Percentiles rank a stretch among this genome's conserved stretches.
Evolutionary conservation across 148 eudicot species (phyloP).

Genomic region (Rhododendron ovatum): DNA sequence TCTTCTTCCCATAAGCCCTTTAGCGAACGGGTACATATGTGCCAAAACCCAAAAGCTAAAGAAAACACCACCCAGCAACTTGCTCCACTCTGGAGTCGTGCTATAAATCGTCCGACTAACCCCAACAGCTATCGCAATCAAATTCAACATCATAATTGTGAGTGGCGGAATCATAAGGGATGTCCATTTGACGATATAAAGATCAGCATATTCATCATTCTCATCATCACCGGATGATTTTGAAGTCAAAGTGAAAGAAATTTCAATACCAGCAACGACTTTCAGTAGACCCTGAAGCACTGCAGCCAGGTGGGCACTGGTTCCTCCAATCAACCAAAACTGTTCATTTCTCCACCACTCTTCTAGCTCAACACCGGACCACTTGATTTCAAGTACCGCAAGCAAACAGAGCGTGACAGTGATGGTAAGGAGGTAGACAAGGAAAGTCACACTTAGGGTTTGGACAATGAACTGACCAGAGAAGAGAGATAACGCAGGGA

Average conservation of each 20-base stretch:
- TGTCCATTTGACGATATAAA: slow-evolving; percentile 80
- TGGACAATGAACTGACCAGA: slow-evolving; percentile 92
- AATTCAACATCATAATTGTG: slow-evolving; percentile 69
- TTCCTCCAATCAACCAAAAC: slow-evolving; percentile 94
- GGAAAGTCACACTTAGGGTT: slow-evolving; percentile 73
- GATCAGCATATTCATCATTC: slow-evolving; percentile 86
- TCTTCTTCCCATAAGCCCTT: slow-evolving; percentile 93
- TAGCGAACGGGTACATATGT: slow-evolving; percentile 83
- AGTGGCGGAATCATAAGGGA: slow-evolving; percentile 88
- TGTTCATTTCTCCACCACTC: slow-evolving; percentile 98
- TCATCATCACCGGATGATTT: slow-evolving; percentile 73
- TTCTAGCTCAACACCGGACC: slow-evolving; percentile 80
- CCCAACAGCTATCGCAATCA: slow-evolving; percentile 84
- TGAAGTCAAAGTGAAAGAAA: slow-evolving; percentile 76
- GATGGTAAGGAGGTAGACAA: slow-evolving; percentile 62
- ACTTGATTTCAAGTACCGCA: slow-evolving; percentile 77
- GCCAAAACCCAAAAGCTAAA: slow-evolving; percentile 95
- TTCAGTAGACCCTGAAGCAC: slow-evolving; percentile 83
- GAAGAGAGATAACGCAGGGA: slow-evolving; percentile 89
- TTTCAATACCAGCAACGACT: slow-evolving; percentile 84
- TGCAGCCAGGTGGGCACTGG: slow-evolving; percentile 91
- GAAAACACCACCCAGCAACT: slow-evolving; percentile 81
- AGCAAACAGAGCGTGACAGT: slow-evolving; percentile 62
- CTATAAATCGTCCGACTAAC: slow-evolving; percentile 84
- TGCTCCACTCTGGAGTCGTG: slow-evolving; percentile 83